Conservation (phyloP, 148 eudicot genomes). For the Chenopodium formosanum region DNA sequence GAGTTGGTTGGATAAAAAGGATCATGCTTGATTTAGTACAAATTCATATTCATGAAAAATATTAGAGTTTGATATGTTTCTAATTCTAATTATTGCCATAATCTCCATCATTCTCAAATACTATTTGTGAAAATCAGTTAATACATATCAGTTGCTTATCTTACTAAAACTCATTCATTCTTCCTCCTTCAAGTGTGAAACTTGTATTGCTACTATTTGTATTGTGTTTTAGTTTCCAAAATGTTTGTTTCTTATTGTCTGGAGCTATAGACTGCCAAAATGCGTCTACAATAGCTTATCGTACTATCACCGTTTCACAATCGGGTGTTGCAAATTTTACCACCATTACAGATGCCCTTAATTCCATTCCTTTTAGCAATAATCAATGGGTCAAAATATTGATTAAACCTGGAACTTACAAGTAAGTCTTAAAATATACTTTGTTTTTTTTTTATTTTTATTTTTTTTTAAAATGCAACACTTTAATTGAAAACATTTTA, state of each 20-base stretch:
- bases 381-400: slow-evolving; percentile 21
- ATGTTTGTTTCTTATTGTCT: background rate
- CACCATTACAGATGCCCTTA: slow-evolving; percentile 15
- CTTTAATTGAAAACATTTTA: too few relatives aligned
- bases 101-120: background rate
- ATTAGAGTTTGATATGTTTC: background rate
- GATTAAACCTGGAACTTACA: slow-evolving; percentile 14
- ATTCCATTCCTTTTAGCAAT: slow-evolving; percentile 22
- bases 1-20: too few relatives aligned
- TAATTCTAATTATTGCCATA: background rate
- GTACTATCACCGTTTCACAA: slow-evolving; percentile 23
- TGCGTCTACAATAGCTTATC: slow-evolving; percentile 11
- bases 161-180: background rate
- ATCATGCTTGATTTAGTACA: background rate
- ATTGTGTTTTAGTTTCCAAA: background rate
- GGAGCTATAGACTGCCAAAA: slow-evolving; percentile 10
- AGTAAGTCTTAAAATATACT: slow-evolving; percentile 7
- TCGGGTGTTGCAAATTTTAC: slow-evolving; percentile 15
- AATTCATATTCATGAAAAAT: background rate
- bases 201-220: background rate
- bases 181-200: background rate
- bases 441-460: too few relatives aligned
- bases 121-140: background rate
- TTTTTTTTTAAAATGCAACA: too few relatives aligned
- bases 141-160: background rate